Base-by-base conservation (phyloP, 2,329 filamentous ascomycete species). In the Microcyclospora tardicrescens region DNA sequence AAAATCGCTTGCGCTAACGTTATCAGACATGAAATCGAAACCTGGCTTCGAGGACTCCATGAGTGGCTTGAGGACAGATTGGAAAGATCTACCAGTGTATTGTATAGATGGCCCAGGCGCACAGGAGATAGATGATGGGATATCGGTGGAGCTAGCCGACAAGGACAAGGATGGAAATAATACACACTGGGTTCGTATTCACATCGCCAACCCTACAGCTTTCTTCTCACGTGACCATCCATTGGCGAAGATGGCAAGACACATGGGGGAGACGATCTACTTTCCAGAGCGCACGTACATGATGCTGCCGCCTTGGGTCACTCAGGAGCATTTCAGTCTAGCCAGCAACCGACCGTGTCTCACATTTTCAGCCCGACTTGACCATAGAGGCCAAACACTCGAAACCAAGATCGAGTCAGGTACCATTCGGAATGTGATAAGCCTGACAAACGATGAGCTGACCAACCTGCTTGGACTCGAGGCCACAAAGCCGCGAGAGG, bases 131-230 rank as follows among this genome's bases (percentile, higher is more conserved):
- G 84, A 93, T 48, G 84, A 93, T 54, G 84, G 79, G 1, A 61
- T 93, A 8, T 89, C 83, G 1, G 53, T 91, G 6, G 78, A 85
- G 53, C 59, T 59, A 44, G 52, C 47, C 15, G 48, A 43, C 6
- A 42, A 42, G 2, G 48, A 42, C 24, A 24, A 37, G 2, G 43
- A 50, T 31, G 67, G 14, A 55, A 44, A 43, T 16, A 53, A 46
- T n/a, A 68, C 81, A 47, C 75, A 73, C 51, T 91, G 84, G 84
- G 65, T 89, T 24, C 82, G 86, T 52, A 61, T 85, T 27, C 84
- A 91, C 56, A 72, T 82, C 32, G 84, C 84, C 11, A 84, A 91
- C 52, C 83, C 83, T 8, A 79, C 80, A 2, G 82, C 84, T 5
- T 73, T 74, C 42, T 75, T 91, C 45, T 51, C 63, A 14, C 72